These are phyloP conservation scores for Solanum paucissectum DNA, from an alignment of 257 asterid genomes.

Conservation along the genomic window DNA sequence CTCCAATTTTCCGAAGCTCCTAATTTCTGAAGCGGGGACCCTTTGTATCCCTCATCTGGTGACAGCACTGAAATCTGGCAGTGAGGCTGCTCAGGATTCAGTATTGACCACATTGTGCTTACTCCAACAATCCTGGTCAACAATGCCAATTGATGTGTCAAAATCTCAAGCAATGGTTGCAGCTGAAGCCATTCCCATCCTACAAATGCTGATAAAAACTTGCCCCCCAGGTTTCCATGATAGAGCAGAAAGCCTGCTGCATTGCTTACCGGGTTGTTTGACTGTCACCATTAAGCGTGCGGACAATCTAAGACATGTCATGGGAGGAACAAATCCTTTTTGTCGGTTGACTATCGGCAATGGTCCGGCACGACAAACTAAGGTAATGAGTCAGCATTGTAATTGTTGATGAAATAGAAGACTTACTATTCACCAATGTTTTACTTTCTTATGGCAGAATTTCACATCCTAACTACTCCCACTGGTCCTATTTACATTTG, in stretches of 20 bases:
- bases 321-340: slow-evolving; percentile 72
- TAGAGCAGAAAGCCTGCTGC: slow-evolving; percentile 59
- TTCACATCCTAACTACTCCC: background rate
- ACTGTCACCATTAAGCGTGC: slow-evolving; percentile 65
- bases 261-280: slow-evolving; percentile 76
- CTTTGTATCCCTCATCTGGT: slow-evolving; percentile 68
- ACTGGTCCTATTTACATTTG: background rate
- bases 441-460: background rate
- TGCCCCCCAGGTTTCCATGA: slow-evolving; percentile 66
- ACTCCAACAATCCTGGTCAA: slow-evolving; percentile 77
- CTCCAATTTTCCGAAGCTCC: slow-evolving; percentile 66
- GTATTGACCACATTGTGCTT: slow-evolving; percentile 48
- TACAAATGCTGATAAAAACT: slow-evolving; percentile 55
- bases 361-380: slow-evolving; percentile 73
- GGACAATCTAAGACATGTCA: slow-evolving; percentile 51
- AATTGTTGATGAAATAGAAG: background rate
- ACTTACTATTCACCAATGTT: background rate
- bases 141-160: slow-evolving; percentile 64
- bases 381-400: slow-evolving; percentile 30
- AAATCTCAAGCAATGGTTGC: slow-evolving; percentile 70
- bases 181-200: slow-evolving; percentile 75
- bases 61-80: slow-evolving; percentile 56
- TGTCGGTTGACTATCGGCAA: slow-evolving; percentile 59
- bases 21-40: slow-evolving; percentile 62
- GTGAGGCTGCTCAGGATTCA: slow-evolving; percentile 62